Percentiles rank a stretch among this genome's conserved stretches.
phyloP scores from a whole-genome alignment of 1,284 basidiomycete species.

The Cryptococcus amylolentus region DNA sequence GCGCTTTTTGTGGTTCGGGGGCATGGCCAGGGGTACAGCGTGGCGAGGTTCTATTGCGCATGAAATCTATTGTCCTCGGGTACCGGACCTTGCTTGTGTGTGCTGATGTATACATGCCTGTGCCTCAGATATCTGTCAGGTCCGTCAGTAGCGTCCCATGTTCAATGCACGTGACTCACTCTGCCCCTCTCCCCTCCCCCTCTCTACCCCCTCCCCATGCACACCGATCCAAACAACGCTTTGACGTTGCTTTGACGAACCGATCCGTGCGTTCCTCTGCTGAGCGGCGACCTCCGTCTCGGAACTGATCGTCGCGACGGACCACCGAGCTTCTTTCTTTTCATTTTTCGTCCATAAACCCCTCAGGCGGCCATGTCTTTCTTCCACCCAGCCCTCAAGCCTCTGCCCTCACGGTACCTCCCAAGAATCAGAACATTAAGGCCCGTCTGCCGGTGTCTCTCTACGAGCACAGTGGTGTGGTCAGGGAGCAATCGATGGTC shows the following conservation, averaged over 20 bases:
- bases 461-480: slow-evolving; percentile 3
- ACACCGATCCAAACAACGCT: too few species aligned
- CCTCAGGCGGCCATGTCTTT: not conserved
- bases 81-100: not conserved
- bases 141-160: not conserved
- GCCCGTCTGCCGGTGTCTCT: slow-evolving; percentile 8
- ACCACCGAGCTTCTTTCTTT: not conserved
- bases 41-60: not conserved
- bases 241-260: too few species aligned
- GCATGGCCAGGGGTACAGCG: not conserved
- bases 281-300: not conserved
- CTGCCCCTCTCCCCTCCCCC: not conserved
- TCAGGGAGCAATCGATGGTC: slow-evolving; percentile 60
- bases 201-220: not conserved
- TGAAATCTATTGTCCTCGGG: not conserved
- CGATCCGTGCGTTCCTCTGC: too few species aligned
- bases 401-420: not conserved
- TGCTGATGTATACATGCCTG: not conserved
- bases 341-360: not conserved
- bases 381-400: not conserved
- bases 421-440: too few species aligned
- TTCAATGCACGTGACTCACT: not conserved
- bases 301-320: not conserved
- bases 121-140: not conserved
- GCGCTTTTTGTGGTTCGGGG: not conserved